These are phyloP conservation scores for Platanthera zijinensis DNA, from an alignment of 106 monocot species.

Conservation along the genomic window DNA sequence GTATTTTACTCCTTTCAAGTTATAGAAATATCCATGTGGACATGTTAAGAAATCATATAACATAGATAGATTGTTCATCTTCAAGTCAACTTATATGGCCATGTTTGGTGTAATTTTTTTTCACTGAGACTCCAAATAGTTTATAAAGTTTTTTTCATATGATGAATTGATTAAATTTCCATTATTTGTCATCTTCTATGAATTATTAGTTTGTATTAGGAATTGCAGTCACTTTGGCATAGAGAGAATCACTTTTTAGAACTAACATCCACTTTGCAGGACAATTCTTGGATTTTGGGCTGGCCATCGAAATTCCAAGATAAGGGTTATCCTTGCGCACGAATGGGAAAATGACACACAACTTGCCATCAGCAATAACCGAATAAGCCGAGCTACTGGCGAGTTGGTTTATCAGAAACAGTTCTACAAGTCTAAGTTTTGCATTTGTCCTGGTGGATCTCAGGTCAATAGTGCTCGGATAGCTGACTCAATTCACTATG, in stretches of 20 bases:
- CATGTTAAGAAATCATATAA: background rate
- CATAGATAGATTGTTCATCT: too few species aligned
- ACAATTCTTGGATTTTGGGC: constrained; percentile 96
- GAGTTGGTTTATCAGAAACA: constrained; percentile 81
- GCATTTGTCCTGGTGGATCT: constrained; percentile 98
- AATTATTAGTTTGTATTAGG: background rate
- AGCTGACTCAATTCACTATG: constrained; percentile 94
- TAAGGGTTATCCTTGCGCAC: constrained; percentile 89
- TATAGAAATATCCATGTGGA: background rate
- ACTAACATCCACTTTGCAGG: constrained; percentile 32
- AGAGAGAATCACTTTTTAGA: background rate
- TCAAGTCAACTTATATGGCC: background rate
- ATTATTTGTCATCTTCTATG: background rate
- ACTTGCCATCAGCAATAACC: constrained; percentile 94
- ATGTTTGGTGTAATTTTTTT: background rate
- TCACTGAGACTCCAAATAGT: background rate
- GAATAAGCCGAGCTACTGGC: constrained; percentile 81
- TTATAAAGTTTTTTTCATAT: background rate
- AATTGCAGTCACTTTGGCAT: background rate
- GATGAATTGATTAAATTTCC: background rate
- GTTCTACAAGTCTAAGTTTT: constrained; percentile 85
- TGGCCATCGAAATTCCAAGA: constrained; percentile 93
- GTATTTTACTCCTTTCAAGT: background rate
- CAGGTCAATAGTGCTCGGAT: constrained; percentile 97
- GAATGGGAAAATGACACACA: constrained; percentile 97